Conservation (phyloP, 148 eudicot species). For the Chenopodium suecicum region DNA sequence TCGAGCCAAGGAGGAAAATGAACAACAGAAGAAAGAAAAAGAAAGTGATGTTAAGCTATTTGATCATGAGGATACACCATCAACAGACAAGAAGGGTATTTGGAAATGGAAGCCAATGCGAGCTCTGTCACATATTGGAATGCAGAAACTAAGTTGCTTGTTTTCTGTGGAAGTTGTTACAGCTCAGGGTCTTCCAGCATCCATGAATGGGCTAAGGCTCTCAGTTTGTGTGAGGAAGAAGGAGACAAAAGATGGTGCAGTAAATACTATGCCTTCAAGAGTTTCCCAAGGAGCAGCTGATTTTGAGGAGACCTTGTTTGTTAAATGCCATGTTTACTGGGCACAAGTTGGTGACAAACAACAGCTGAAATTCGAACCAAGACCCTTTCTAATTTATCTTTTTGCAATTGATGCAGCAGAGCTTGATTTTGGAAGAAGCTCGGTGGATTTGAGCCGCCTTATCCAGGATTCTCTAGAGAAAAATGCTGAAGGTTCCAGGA, state of each 20-base stretch:
- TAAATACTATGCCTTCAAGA: conserved; percentile 93
- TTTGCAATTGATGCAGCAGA: conserved; percentile 83
- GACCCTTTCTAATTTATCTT: conserved; percentile 70
- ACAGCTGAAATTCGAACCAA: conserved; percentile 58
- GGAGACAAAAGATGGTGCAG: conserved; percentile 83
- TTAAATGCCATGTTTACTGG: conserved; percentile 80
- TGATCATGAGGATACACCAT: conserved; percentile 29
- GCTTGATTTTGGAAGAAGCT: conserved; percentile 75
- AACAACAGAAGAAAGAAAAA: conserved; percentile 20
- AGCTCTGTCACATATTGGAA: conserved; percentile 75
- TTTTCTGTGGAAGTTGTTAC: conserved; percentile 90
- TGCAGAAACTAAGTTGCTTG: conserved; percentile 89
- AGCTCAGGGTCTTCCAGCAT: conserved; percentile 71
- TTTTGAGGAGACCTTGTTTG: conserved; percentile 83
- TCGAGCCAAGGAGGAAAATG: conserved; percentile 46
- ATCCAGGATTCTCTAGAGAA: conserved; percentile 78
- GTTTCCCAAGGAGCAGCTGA: conserved; percentile 93
- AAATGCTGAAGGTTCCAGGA: conserved; percentile 58
- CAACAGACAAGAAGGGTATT: conserved; percentile 63
- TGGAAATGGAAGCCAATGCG: conserved; percentile 98
- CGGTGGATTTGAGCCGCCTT: conserved; percentile 69
- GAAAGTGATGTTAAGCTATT: conserved; percentile 33
- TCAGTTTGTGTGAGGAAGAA: conserved; percentile 84
- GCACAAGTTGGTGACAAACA: conserved; percentile 37
- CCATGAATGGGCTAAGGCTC: conserved; percentile 91